A percentile compares a stretch with the other conserved stretches of the same genome.
Conservation (phyloP, 768 basidiomycete species). For the Trametes elegans region DNA sequence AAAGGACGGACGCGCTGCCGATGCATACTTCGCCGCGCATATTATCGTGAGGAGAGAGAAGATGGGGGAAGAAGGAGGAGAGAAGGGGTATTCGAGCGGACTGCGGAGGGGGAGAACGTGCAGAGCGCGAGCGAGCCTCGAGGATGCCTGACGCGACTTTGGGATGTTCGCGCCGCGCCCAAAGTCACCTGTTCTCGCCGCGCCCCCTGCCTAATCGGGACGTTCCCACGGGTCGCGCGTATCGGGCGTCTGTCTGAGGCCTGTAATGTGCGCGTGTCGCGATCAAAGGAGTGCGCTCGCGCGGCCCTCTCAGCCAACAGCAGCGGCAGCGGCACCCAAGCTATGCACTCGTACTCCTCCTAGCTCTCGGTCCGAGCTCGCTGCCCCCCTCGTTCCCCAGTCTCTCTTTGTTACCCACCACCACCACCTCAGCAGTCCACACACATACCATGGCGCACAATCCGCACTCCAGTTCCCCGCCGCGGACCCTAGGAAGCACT, state of each 20-base stretch:
- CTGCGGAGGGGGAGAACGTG: constrained; percentile 7
- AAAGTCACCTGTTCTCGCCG: constrained; percentile 1
- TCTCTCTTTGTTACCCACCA: neutral
- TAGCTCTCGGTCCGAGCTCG: neutral
- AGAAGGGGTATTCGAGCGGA: constrained; percentile 14
- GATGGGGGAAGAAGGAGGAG: constrained; percentile 8
- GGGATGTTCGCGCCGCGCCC: neutral
- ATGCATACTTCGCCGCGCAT: constrained; percentile 82
- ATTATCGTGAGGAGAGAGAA: constrained; percentile 13
- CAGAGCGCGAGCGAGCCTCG: constrained; percentile 19
- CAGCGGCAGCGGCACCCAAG: neutral
- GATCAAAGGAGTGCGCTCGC: neutral
- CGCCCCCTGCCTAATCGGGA: neutral
- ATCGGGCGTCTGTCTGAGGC: neutral
- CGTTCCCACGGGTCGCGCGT: constrained; percentile 11
- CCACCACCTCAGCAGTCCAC: neutral
- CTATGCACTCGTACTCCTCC: neutral
- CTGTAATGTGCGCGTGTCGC: constrained; percentile 7
- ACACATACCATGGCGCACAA: constrained; percentile 5
- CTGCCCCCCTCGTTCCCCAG: neutral
- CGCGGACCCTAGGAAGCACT: constrained; percentile 8
- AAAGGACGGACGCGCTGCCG: constrained; percentile 65
- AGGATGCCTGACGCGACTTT: constrained; percentile 16
- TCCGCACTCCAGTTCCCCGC: neutral
- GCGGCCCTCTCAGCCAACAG: neutral